phyloP scores from a whole-genome alignment of 2,329 filamentous ascomycete genomes.

The Fusarium dimerum region DNA sequence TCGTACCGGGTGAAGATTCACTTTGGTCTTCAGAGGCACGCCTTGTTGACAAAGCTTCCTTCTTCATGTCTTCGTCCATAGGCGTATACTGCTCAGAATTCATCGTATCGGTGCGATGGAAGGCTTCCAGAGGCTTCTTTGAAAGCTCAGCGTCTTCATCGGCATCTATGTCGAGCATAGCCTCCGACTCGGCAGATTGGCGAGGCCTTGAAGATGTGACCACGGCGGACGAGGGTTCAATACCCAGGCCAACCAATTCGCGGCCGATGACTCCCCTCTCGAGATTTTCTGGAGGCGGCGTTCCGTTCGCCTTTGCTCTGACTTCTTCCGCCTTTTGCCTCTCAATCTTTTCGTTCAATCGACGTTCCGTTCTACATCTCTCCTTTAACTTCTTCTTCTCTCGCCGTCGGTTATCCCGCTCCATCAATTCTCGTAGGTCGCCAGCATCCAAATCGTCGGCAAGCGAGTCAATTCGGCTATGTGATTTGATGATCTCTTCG shows the following conservation, averaged over 20 bases:
- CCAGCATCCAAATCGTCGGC: conserved; percentile 85
- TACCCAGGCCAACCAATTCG: conserved; percentile 57
- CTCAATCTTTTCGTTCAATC: conserved; percentile 67
- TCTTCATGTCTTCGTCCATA: conserved; percentile 26
- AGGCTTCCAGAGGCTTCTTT: conserved; percentile 29
- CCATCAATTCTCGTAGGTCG: conserved; percentile 84
- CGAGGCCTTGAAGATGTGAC: conserved; percentile 58
- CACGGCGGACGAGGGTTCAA: conserved; percentile 55
- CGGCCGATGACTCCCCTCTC: conserved; percentile 62
- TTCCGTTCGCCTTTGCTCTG: conserved; percentile 52
- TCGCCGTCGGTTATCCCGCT: conserved; percentile 78
- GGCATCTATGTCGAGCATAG: conserved; percentile 24
- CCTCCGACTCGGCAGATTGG: conserved; percentile 22
- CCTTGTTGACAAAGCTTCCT: conserved; percentile 20
- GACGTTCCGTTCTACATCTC: conserved; percentile 65
- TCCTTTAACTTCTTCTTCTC: conserved; percentile 73
- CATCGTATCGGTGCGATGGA: conserved; percentile 33
- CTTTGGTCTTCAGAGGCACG: conserved; percentile 25
- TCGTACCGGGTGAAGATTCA: conserved; percentile 25
- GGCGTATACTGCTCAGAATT: conserved; percentile 22
- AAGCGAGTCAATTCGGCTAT: conserved; percentile 67
- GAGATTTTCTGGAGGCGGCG: conserved; percentile 55
- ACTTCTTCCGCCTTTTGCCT: conserved; percentile 62
- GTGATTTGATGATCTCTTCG: conserved; percentile 61
- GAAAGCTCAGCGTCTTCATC: conserved; percentile 13